Base-by-base conservation (phyloP, 2,329 filamentous ascomycete species). In the Phyllosticta citrichinensis region DNA sequence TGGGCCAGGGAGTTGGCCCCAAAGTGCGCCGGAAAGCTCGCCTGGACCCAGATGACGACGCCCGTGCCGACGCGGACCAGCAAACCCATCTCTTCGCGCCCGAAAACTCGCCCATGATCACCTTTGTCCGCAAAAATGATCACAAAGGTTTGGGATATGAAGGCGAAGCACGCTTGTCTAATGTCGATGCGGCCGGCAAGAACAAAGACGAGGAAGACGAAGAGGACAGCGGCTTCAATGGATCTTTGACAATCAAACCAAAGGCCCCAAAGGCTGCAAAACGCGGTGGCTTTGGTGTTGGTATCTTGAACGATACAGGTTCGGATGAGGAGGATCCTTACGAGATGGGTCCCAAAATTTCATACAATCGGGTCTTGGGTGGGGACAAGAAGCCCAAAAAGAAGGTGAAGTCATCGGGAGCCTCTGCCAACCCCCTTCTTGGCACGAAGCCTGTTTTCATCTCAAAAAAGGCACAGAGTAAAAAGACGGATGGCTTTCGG, bases 261-360 rank as follows among this genome's bases (percentile, higher is more conserved):
- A 77, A 76, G 62, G 62, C 70, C 40, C 79, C 77, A 57, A 66
- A 67, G 62, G 62, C 71, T 24, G 80, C 79, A 58, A 83, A 84
- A 61, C 87, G 86, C 68, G 84, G 87, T 2, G 90, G 88, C 0
- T 90, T 97, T 65, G 93, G 93, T 0, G 87, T 96, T 14, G 93
- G 93, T 0, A 80, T 97, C 1, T 75, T 97, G 54, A 97, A 97
- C 68, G 93, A 97, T 66, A 94, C 87, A 20, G 92, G 91, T 11
- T 97, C 93, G 4, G 94, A 97, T 66, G 92, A 97, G 54, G 94
- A 97, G 68, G 92, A 97, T 68, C 89, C 91, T 0, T 97, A 96
- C 70, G 89, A 93, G 62, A 87, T 97, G 58, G 93, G 93, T 0
- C 94, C 94, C 0, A 87, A 86, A 66, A 95, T 97, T 71, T 90